Percentiles rank a stretch among this genome's conserved stretches.
These are phyloP conservation scores for Chlorella variabilis DNA, from an alignment of 163 green algal genomes.

Conservation along the genomic window DNA sequence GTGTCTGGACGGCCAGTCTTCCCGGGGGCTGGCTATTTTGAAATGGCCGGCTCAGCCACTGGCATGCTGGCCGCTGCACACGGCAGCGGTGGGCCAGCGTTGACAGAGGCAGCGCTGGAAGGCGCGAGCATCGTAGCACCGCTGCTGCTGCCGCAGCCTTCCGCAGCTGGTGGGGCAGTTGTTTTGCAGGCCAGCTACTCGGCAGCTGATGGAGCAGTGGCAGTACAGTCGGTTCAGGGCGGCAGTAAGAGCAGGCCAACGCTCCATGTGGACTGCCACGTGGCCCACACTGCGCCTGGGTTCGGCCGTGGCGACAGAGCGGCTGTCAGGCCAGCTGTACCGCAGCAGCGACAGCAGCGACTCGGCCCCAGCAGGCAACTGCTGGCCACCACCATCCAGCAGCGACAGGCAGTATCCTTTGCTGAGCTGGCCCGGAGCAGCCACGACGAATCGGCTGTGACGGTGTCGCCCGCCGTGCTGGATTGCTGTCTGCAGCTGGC, in stretches of 20 bases:
- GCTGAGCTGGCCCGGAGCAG: conserved; percentile 12
- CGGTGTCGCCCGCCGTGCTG: conserved; percentile 44
- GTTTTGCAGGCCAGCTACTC: conserved; percentile 4
- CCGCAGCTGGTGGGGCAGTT: not conserved
- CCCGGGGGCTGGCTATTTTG: conserved; percentile 79
- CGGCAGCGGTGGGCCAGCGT: not conserved
- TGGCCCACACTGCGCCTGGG: not conserved
- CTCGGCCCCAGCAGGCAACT: conserved; percentile 1
- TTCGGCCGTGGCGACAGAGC: not conserved
- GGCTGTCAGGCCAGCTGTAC: not conserved
- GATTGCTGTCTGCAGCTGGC: conserved; percentile 54
- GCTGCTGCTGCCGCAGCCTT: conserved; percentile 51
- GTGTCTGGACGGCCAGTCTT: conserved; percentile 68
- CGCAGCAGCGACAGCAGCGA: not conserved
- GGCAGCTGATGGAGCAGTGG: not conserved
- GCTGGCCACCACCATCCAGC: not conserved
- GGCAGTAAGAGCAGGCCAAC: not conserved
- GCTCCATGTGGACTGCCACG: not conserved
- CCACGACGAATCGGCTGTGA: conserved; percentile 26
- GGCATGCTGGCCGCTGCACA: conserved; percentile 41
- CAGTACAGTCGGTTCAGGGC: not conserved
- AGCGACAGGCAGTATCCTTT: not conserved
- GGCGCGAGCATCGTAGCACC: conserved; percentile 57
- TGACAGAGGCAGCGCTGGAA: conserved; percentile 23
- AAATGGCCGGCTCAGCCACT: conserved; percentile 59